Evolutionary conservation across 305 asterid species (phyloP), one percentile per base, ranked within the genome.

Genomic region (Fraxinus albicans): DNA sequence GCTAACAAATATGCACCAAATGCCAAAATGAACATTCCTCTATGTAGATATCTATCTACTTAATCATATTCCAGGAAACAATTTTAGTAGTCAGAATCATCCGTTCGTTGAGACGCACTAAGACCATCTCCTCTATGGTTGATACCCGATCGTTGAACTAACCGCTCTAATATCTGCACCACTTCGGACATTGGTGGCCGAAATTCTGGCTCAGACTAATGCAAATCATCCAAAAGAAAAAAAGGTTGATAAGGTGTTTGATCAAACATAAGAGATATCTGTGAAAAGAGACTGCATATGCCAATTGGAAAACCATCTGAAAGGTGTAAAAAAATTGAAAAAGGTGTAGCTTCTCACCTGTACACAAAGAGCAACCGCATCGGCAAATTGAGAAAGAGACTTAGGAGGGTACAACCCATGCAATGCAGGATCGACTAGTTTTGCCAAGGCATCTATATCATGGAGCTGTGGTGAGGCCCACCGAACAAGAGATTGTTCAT

Each of bases 401-500:
- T 86, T 87, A 27, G 91, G 89, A 81, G 94, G 93, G 83, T 88
- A 91, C 81, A 91, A 77, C 34, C 94, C 94, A 73, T 87, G 82
- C 47, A 91, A 79, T 4, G 90, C 92, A 77, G 93, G 94, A 83
- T 91, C 93, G 42, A 83, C 94, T 86, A 90, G 89, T 73, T 73
- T 83, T 21, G 76, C 86, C 86, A 91, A 79, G 74, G 91, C 91
- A 82, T 91, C 94, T 27, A 85, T 86, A 79, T 91, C 93, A 84
- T 90, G 93, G 63, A 91, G 94, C 79, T 88, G 91, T 0, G 92
- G 91, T 3, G 91, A 78, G 19, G 94, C 93, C 92, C 93, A 91
- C 75, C 86, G 82, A 21, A 83, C 93, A 44, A 91, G 89, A 13
- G 82, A 77, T 72, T 89, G 93, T 79, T 91, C 92, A 19, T 35